These are phyloP conservation scores for Aspergillus calidoustus DNA, from an alignment of 2,329 filamentous ascomycete species.

Conservation along the genomic window DNA sequence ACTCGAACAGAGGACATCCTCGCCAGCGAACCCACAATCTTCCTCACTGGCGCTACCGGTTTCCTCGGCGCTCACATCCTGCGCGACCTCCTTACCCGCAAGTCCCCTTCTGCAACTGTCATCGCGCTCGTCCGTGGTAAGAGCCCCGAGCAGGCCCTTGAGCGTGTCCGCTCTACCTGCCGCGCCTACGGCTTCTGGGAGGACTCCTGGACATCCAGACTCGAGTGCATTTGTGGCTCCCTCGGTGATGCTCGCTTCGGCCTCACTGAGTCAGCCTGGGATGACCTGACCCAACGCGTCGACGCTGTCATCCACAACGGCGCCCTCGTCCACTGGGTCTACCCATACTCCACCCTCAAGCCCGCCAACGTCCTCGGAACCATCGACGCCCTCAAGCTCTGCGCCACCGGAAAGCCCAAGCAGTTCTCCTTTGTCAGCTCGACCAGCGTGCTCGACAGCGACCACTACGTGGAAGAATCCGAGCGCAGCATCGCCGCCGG, in stretches of 20 bases:
- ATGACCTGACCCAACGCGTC: slow-evolving; percentile 65
- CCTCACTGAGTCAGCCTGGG: slow-evolving; percentile 68
- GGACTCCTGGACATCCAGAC: slow-evolving; percentile 62
- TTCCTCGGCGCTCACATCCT: slow-evolving; percentile 85
- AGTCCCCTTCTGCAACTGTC: slow-evolving; percentile 61
- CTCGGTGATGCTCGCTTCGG: slow-evolving; percentile 74
- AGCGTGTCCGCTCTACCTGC: slow-evolving; percentile 69
- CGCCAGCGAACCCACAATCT: slow-evolving; percentile 60
- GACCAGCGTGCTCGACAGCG: slow-evolving; percentile 79
- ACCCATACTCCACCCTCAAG: slow-evolving; percentile 73
- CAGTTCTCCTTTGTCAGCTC: slow-evolving; percentile 80
- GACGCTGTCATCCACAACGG: slow-evolving; percentile 84
- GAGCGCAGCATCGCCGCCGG: slow-evolving; percentile 64
- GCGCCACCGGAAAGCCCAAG: slow-evolving; percentile 77
- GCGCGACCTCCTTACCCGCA: slow-evolving; percentile 70
- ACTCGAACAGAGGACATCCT: slow-evolving; percentile 40
- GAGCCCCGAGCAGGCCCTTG: slow-evolving; percentile 62
- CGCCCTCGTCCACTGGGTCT: slow-evolving; percentile 78
- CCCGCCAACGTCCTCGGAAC: slow-evolving; percentile 81
- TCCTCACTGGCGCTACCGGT: slow-evolving; percentile 87
- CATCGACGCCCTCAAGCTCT: slow-evolving; percentile 75
- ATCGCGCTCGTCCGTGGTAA: slow-evolving; percentile 78
- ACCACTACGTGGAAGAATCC: slow-evolving; percentile 78
- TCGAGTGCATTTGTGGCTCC: slow-evolving; percentile 74
- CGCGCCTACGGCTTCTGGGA: slow-evolving; percentile 81